Base-by-base conservation (phyloP, 2,329 filamentous ascomycete genomes). In the Talaromyces sp. region DNA sequence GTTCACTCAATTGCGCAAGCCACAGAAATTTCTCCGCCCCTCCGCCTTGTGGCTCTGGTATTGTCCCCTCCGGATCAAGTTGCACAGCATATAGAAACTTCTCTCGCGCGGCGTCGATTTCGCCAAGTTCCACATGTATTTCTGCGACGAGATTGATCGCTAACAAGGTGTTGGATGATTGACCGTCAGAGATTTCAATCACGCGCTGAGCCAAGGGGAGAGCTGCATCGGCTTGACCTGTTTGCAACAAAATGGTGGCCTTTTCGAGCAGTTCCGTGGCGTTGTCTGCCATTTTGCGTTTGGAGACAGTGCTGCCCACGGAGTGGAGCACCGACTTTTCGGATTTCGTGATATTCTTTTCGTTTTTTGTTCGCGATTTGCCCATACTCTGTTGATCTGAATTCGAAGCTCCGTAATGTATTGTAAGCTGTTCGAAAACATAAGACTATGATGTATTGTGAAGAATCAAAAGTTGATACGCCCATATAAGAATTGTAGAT, bases 21-120 rank as follows among this genome's bases (percentile, higher is more conserved):
- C 93, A 96, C 56, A 98, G 79, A 72, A 97, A 98, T 79, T 97
- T 98, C 73, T 98, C 93, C 0, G 92, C 86, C 0, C 93, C 93
- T 31, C 91, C 92, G 56, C 92, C 93, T 58, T 88, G 75, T 42
- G 86, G 84, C 70, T 92, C 89, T 18, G 88, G 84, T 64, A 87
- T 79, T 42, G 80, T 77, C 18, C 93, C 95, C 63, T 93, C 86
- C 25, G 87, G 83, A 73, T 99, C 95, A 39, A 95, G 83, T 60
- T 83, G 80, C 40, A 89, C 89, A 0, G 95, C 92, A 52, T 84
- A 82, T 64, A 87, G 75, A 71, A 97, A 96, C 70, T 86, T 88
- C 54, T 81, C 77, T 64, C 89, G 83, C 46, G 93, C 93, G 16
- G 84, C 79, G 60, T 93, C 89, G 60, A 90, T 82, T 50, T 97